These are phyloP conservation scores for Nyssa sinensis DNA, from an alignment of 148 eudicot genomes.

Conservation along the genomic window DNA sequence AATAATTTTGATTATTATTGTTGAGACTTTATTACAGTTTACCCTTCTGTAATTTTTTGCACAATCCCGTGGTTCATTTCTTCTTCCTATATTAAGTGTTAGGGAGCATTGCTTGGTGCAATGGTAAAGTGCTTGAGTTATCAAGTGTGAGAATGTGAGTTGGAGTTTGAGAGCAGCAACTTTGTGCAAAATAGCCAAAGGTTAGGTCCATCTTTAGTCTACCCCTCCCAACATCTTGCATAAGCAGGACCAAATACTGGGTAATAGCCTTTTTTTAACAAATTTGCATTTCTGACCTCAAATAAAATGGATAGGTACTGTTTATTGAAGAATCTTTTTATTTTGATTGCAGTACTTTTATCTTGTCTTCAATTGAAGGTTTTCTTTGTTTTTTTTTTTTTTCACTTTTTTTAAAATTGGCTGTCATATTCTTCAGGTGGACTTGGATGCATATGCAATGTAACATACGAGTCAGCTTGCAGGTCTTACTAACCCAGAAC, in stretches of 20 bases:
- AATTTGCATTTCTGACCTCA: not conserved
- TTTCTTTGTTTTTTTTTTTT: not conserved
- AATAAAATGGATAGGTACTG: not conserved
- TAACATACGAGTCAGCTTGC: slow-evolving; percentile 71
- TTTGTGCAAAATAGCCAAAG: too few relatives aligned
- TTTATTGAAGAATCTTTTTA: not conserved
- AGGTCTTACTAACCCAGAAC: slow-evolving; percentile 42
- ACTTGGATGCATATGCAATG: slow-evolving; percentile 77
- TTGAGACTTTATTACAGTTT: not conserved
- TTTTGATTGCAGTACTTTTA: not conserved
- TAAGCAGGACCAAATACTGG: too few relatives aligned
- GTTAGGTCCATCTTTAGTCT: too few relatives aligned
- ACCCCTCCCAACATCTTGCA: too few relatives aligned
- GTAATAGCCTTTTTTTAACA: not conserved
- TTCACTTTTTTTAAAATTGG: not conserved
- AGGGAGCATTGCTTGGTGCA: too few relatives aligned
- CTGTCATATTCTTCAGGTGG: slow-evolving; percentile 46
- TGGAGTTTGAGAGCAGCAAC: too few relatives aligned
- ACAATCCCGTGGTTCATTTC: not conserved
- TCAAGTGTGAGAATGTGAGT: too few relatives aligned
- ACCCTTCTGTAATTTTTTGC: not conserved
- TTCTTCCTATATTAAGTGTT: not conserved
- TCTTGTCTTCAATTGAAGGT: not conserved
- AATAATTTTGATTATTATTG: not conserved
- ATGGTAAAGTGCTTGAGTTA: too few relatives aligned